These are phyloP conservation scores for Botryosphaeria dothidea DNA, from an alignment of 2,329 filamentous ascomycete species.

Conservation along the genomic window DNA sequence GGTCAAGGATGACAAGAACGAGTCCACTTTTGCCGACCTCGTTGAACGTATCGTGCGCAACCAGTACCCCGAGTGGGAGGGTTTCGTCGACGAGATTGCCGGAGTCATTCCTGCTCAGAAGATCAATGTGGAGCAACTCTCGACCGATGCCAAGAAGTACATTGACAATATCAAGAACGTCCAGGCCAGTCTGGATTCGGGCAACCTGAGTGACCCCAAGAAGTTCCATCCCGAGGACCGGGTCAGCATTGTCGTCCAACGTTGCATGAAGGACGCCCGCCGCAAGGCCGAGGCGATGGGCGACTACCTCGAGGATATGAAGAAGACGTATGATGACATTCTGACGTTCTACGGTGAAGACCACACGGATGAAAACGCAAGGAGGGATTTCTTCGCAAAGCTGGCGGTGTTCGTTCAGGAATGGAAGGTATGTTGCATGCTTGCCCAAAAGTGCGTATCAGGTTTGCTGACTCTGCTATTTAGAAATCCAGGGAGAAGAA, in stretches of 20 bases:
- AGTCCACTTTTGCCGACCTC: slow-evolving; percentile 91
- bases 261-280: slow-evolving; percentile 93
- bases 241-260: slow-evolving; percentile 85
- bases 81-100: slow-evolving; percentile 79
- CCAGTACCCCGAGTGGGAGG: slow-evolving; percentile 95
- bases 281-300: slow-evolving; percentile 96
- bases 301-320: slow-evolving; percentile 91
- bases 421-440: slow-evolving; percentile 68
- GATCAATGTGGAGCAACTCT: slow-evolving; percentile 91
- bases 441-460: not conserved
- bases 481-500: slow-evolving; percentile 93
- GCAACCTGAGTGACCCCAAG: slow-evolving; percentile 93
- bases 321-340: slow-evolving; percentile 87
- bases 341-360: slow-evolving; percentile 98
- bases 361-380: slow-evolving; percentile 83
- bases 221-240: slow-evolving; percentile 98
- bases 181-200: slow-evolving; percentile 86
- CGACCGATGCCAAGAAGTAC: slow-evolving; percentile 84
- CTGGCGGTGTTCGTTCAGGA: slow-evolving; percentile 85
- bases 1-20: slow-evolving; percentile 99
- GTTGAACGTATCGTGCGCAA: slow-evolving; percentile 95
- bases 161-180: slow-evolving; percentile 94
- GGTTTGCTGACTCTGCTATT: slow-evolving; percentile 19
- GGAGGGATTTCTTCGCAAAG: slow-evolving; percentile 93
- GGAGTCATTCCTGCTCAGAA: slow-evolving; percentile 81